Conservation (phyloP, 306 rosid species). For the Quercus glauca region DNA sequence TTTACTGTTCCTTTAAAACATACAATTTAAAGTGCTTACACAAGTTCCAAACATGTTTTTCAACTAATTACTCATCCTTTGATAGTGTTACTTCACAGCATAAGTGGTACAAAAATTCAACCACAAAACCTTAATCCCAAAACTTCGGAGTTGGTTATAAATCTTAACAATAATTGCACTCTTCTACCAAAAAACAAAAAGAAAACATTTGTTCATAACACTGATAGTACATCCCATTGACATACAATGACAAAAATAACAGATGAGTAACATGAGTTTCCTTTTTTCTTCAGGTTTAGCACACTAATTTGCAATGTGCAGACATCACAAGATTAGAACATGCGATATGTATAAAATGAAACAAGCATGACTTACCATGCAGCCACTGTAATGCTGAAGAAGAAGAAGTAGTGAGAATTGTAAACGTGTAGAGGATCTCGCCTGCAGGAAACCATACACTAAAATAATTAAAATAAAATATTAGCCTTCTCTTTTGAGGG, state of each 20-base stretch:
- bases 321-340: background rate
- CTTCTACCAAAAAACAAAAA: background rate
- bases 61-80: too few relatives aligned
- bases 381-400: constrained; percentile 79
- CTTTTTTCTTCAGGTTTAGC: background rate
- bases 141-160: too few relatives aligned
- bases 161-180: too few relatives aligned
- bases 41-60: background rate
- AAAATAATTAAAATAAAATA: background rate
- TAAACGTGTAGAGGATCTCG: constrained; percentile 62
- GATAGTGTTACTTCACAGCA: too few relatives aligned
- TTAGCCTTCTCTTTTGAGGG: background rate
- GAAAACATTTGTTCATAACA: background rate
- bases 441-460: constrained; percentile 43
- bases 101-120: too few relatives aligned
- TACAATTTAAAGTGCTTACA: background rate
- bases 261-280: background rate
- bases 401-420: constrained; percentile 75
- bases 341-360: background rate
- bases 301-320: background rate
- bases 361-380: constrained; percentile 62
- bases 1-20: background rate
- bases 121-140: too few relatives aligned
- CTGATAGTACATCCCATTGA: too few relatives aligned
- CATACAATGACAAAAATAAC: background rate